Conservation (phyloP, 768 basidiomycete genomes). For the Kondoa subrosea region DNA sequence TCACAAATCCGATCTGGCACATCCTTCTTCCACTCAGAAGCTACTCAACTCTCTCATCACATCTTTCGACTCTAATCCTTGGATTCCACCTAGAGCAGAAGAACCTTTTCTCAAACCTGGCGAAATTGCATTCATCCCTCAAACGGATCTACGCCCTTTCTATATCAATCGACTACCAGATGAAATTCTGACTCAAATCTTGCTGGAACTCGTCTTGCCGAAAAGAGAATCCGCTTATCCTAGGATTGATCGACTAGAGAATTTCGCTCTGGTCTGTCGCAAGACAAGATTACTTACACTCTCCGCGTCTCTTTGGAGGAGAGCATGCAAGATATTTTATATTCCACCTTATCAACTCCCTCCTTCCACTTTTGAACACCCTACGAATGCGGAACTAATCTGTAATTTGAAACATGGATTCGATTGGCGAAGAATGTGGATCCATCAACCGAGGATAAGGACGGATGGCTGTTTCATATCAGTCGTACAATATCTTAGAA, state of each 20-base stretch:
- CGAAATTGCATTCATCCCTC: slow-evolving; percentile 20
- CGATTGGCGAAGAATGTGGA: slow-evolving; percentile 26
- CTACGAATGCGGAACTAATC: not conserved
- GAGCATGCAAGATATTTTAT: slow-evolving; percentile 10
- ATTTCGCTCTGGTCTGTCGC: slow-evolving; percentile 8
- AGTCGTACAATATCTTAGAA: slow-evolving; percentile 23
- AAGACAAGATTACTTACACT: slow-evolving; percentile 15
- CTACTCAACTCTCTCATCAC: slow-evolving; percentile 16
- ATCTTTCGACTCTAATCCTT: slow-evolving; percentile 23
- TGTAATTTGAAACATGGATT: slow-evolving; percentile 9
- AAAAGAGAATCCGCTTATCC: slow-evolving; percentile 4
- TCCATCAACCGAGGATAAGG: slow-evolving; percentile 27
- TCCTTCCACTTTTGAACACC: not conserved
- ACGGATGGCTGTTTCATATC: slow-evolving; percentile 26
- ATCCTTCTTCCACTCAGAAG: slow-evolving; percentile 18
- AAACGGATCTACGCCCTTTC: slow-evolving; percentile 15
- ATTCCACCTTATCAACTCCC: slow-evolving; percentile 13
- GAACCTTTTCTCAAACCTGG: not conserved
- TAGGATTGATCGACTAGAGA: slow-evolving; percentile 9
- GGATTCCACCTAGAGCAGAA: not conserved
- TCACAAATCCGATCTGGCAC: slow-evolving; percentile 20
- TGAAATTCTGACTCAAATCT: slow-evolving; percentile 25
- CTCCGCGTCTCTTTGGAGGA: not conserved
- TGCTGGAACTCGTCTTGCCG: slow-evolving; percentile 10
- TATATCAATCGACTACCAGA: slow-evolving; percentile 20